Evolutionary conservation across 2,329 filamentous ascomycete species (phyloP).

Genomic region (Tolypocladium sp.): DNA sequence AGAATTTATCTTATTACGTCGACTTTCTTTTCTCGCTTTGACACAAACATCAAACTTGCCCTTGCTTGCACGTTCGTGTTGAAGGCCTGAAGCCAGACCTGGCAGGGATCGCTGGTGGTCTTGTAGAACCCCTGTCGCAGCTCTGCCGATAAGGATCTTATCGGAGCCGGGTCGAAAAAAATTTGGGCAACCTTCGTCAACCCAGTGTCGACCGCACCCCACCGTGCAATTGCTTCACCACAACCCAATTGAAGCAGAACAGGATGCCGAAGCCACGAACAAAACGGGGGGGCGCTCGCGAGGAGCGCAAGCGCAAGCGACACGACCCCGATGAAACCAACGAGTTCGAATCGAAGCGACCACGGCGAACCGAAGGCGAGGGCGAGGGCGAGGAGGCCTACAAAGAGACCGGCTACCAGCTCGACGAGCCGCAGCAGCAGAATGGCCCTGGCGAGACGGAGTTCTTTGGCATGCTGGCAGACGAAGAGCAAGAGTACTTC

Average conservation of each 20-base stretch:
- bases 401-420: constrained; percentile 9
- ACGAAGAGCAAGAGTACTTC: constrained; percentile 95
- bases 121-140: not conserved
- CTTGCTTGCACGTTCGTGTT: no score
- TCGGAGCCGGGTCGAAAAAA: constrained; percentile 5
- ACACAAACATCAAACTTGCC: no score
- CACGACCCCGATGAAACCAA: constrained; percentile 15
- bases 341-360: constrained; percentile 15
- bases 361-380: constrained; percentile 11
- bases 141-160: constrained; percentile 5
- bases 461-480: constrained; percentile 89
- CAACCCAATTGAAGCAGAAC: constrained; percentile 3
- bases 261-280: constrained; percentile 35
- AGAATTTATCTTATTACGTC: no score
- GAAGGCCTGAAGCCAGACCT: no score
- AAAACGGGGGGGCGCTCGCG: constrained; percentile 27
- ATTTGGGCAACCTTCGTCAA: not conserved
- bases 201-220: not conserved
- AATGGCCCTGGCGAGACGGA: constrained; percentile 45
- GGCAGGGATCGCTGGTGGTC: not conserved
- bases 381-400: constrained; percentile 7
- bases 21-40: no score
- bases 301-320: constrained; percentile 32
- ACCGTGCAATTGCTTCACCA: not conserved
- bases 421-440: constrained; percentile 14